Evolutionary conservation across 495 filamentous ascomycete genomes (phyloP).

Genomic region (Talaromyces trachyspermus): DNA sequence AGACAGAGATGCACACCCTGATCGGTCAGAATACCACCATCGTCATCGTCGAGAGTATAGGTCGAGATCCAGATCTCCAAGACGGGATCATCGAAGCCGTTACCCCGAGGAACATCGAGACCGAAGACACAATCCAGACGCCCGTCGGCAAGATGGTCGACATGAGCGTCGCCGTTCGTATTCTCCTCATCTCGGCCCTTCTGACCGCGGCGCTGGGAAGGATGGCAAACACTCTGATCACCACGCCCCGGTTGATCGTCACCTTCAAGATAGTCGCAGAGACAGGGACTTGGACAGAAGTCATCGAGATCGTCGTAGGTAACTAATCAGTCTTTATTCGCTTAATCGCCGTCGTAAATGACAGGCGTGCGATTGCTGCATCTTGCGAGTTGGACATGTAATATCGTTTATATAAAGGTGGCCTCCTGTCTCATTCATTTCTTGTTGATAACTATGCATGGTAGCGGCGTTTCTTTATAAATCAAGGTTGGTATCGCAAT

Average conservation of each 20-base stretch:
- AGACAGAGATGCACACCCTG: neutral
- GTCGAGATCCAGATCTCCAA: neutral
- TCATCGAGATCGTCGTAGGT: neutral
- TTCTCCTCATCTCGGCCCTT: neutral
- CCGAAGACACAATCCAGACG: neutral
- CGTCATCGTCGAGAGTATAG: constrained; percentile 1
- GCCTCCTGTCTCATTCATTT: too few relatives aligned
- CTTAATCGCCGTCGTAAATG: too few relatives aligned
- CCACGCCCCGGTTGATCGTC: neutral
- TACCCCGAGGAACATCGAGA: neutral
- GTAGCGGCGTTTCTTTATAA: too few relatives aligned
- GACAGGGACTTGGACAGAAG: neutral
- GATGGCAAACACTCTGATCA: neutral
- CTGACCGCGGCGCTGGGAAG: neutral
- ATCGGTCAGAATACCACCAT: neutral
- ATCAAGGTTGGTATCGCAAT: too few relatives aligned
- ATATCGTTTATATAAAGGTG: too few relatives aligned
- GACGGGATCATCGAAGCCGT: neutral
- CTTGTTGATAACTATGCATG: too few relatives aligned
- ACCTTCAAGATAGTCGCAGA: neutral
- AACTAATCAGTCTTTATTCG: too few relatives aligned
- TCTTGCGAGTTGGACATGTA: too few relatives aligned
- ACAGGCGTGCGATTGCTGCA: too few relatives aligned
- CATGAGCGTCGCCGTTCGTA: neutral
- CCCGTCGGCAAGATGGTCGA: neutral